Base-by-base conservation (phyloP, 2,329 filamentous ascomycete species). In the Ramularia endophylla region DNA sequence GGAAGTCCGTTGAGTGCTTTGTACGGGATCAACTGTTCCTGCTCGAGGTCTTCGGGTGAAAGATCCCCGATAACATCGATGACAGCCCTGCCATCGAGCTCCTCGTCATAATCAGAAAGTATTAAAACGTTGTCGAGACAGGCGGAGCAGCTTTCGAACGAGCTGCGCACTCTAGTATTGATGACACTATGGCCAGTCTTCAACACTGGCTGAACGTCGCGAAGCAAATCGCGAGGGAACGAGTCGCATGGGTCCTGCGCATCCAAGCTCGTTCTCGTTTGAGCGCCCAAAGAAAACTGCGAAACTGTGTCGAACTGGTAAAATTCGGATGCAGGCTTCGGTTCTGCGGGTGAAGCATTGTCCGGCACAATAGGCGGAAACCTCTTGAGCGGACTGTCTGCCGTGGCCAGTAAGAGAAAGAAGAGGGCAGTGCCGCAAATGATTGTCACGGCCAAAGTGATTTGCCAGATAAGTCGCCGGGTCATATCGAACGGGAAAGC, bases 91-190 rank as follows among this genome's bases (percentile, higher is more conserved):
- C 62, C 65, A 22, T 63, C 56, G 12, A 73, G 47, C 4, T 61
- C 50, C 39, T 70, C 65, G 40, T 69, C 66, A 11, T 68, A 61
- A 50, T 76, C 72, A 35, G 71, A 73, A 47, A 71, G 66, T 42
- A 75, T 61, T 22, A 74, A 62, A 12, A 74, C 57, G 46, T 60
- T 59, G 20, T 54, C 49, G 18, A 76, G 71, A 56, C 70, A 77
- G 15, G 72, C 70, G 33, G 75, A 75, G 25, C 74, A 70, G 48
- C 69, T 75, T 30, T 66, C 58, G 33, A 79, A 60, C 39, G 77
- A 73, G 3, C 71, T 66, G 19, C 69, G 61, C 16, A 67, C 50
- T 38, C 66, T 65, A 8, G 35, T 25, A 30, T 66, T 60, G 5
- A 58, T 53, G 38, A 74, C 72, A 42, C 65, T 66, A 39, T 68